phyloP scores from a whole-genome alignment of 371 early-diverging fungal genomes.

The Basidiobolus meristosporus region DNA sequence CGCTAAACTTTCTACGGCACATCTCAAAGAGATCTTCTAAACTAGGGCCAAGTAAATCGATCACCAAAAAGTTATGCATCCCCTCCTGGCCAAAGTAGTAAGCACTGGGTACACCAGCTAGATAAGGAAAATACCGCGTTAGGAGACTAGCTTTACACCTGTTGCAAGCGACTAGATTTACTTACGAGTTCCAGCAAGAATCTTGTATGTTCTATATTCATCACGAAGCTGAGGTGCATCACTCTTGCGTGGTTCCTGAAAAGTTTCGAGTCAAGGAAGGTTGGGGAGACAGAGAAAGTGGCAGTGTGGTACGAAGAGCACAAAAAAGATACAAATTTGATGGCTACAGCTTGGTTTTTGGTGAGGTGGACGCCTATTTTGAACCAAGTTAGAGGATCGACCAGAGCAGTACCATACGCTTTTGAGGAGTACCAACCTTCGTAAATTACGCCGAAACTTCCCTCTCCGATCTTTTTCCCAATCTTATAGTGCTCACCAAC shows the following conservation, averaged over 20 bases:
- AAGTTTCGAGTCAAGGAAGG: too few species aligned
- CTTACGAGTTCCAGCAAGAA: conserved; percentile 53
- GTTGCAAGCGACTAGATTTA: too few species aligned
- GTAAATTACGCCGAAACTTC: conserved; percentile 92
- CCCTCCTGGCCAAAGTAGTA: conserved; percentile 96
- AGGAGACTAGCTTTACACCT: too few species aligned
- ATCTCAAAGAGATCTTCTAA: conserved; percentile 97
- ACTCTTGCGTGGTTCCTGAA: conserved; percentile 66
- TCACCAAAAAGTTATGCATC: conserved; percentile 82
- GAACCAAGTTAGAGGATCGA: too few species aligned
- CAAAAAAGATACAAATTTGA: conserved; percentile 43
- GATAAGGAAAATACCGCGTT: too few species aligned
- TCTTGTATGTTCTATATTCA: conserved; percentile 82
- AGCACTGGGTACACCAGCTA: conserved; percentile 69
- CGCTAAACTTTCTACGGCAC: conserved; percentile 74
- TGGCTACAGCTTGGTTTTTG: conserved; percentile 68
- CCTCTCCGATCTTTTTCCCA: conserved; percentile 91
- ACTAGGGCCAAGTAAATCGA: conserved; percentile 95
- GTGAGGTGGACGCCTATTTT: conserved; percentile 34
- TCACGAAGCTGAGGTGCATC: conserved; percentile 89
- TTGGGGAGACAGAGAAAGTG: too few species aligned
- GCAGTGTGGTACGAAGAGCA: not conserved
- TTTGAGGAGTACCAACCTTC: conserved; percentile 51
- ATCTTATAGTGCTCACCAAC: too few species aligned
- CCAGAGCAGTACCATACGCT: conserved; percentile 2